Percentiles rank a stretch among this genome's conserved stretches.
Evolutionary conservation across 306 rosid species (phyloP).

Genomic region (Casuarina glauca): DNA sequence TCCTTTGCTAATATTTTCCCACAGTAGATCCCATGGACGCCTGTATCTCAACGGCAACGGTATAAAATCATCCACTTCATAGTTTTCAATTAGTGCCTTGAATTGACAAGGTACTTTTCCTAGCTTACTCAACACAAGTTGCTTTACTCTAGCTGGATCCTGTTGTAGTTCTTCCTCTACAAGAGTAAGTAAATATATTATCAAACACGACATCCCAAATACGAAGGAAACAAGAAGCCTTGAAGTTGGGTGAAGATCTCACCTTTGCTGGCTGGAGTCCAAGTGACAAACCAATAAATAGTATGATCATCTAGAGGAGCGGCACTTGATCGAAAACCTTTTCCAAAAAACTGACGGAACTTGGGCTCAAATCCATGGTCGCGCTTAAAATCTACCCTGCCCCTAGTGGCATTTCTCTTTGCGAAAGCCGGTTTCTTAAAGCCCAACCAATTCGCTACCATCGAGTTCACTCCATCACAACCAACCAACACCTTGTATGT

Average conservation of each 20-base stretch:
- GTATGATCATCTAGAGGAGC: conserved; percentile 22
- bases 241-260: neutral
- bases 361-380: conserved; percentile 28
- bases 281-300: conserved; percentile 34
- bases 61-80: conserved; percentile 27
- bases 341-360: conserved; percentile 30
- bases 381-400: neutral
- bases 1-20: conserved; percentile 62
- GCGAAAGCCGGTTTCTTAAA: conserved; percentile 13
- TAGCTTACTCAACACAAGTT: conserved; percentile 29
- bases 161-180: conserved; percentile 23
- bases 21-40: conserved; percentile 62
- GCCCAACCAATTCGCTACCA: conserved; percentile 31
- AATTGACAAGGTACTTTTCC: conserved; percentile 21
- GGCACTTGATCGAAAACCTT: conserved; percentile 33
- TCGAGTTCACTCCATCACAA: conserved; percentile 36
- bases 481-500: conserved; percentile 20
- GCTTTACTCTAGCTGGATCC: conserved; percentile 25
- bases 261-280: conserved; percentile 28
- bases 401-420: conserved; percentile 33
- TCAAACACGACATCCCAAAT: neutral
- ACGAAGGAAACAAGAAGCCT: neutral
- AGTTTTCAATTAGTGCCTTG: conserved; percentile 23
- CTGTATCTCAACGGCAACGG: conserved; percentile 52
- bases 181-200: neutral